A percentile compares a stretch with the other conserved stretches of the same genome.
Conservation (phyloP, 208 protist genomes). For the Acanthamoeba sp. region DNA sequence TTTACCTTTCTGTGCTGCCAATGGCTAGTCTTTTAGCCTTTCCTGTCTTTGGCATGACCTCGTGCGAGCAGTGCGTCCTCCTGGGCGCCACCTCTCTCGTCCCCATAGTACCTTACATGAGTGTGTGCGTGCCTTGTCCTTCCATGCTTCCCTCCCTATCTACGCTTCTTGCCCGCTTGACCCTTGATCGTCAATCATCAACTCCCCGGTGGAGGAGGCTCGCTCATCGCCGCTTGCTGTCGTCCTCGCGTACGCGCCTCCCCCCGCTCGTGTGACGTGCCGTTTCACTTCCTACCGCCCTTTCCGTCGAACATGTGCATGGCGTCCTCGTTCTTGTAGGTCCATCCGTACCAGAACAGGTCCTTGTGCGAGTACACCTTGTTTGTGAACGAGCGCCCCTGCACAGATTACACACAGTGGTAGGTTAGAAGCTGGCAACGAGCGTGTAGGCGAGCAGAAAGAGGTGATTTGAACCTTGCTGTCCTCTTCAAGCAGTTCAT, state of each 20-base stretch:
- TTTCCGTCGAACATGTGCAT: slow-evolving; percentile 54
- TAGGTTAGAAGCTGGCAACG: no score
- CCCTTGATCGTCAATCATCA: neutral
- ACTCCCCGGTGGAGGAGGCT: no score
- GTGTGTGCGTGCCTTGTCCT: no score
- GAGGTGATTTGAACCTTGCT: neutral
- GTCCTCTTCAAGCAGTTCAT: slow-evolving; percentile 21
- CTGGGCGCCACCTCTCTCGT: no score
- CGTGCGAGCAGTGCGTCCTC: no score
- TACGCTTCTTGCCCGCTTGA: neutral
- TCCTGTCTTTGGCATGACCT: neutral
- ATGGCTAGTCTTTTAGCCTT: neutral
- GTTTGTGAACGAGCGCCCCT: slow-evolving; percentile 52
- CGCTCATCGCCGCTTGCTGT: neutral
- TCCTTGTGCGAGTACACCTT: slow-evolving; percentile 70
- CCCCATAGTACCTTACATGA: no score
- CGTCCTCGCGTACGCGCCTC: no score
- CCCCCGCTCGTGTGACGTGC: neutral
- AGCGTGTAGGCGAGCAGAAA: no score
- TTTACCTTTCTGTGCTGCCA: no score
- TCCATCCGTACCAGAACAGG: slow-evolving; percentile 67
- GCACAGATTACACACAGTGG: neutral
- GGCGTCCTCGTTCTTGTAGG: slow-evolving; percentile 68
- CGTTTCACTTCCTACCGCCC: neutral
- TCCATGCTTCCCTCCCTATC: no score